Conservation (phyloP, 202 grass and related monocot genomes). For the Saccharum hybrid region DNA sequence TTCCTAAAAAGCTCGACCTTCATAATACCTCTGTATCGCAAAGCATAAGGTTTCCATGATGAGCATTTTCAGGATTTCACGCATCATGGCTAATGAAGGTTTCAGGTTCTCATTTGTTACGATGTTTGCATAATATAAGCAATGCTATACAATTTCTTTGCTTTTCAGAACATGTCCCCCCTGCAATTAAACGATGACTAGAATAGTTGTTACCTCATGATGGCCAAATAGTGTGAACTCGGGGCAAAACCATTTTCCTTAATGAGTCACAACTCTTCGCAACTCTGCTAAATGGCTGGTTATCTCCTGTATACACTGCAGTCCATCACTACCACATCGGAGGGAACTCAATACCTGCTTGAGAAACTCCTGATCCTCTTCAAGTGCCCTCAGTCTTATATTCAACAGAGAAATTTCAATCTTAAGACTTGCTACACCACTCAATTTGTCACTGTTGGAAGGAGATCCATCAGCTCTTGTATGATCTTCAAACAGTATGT, state of each 20-base stretch:
- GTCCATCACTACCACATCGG: slow-evolving; percentile 53
- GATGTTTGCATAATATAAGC: not conserved
- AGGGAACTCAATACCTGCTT: slow-evolving; percentile 57
- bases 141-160: not conserved
- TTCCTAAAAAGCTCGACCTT: not conserved
- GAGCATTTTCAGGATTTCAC: not conserved
- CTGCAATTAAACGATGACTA: not conserved
- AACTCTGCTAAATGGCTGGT: slow-evolving; percentile 60
- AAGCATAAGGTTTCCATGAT: not conserved
- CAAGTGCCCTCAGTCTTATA: slow-evolving; percentile 57
- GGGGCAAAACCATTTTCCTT: slow-evolving; percentile 11
- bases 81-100: not conserved
- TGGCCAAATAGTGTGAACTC: slow-evolving; percentile 25
- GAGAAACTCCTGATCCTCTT: slow-evolving; percentile 70
- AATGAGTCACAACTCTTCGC: slow-evolving; percentile 44
- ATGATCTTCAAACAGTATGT: slow-evolving; percentile 22
- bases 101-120: not conserved
- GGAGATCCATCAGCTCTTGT: slow-evolving; percentile 43
- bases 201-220: slow-evolving; percentile 42
- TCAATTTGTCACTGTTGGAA: slow-evolving; percentile 6
- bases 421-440: slow-evolving; percentile 31
- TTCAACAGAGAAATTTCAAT: slow-evolving; percentile 53
- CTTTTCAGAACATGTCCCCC: not conserved
- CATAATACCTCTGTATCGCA: not conserved
- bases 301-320: slow-evolving; percentile 69